Conservation (phyloP, 495 filamentous ascomycete species). For the Cladorrhinum samala region DNA sequence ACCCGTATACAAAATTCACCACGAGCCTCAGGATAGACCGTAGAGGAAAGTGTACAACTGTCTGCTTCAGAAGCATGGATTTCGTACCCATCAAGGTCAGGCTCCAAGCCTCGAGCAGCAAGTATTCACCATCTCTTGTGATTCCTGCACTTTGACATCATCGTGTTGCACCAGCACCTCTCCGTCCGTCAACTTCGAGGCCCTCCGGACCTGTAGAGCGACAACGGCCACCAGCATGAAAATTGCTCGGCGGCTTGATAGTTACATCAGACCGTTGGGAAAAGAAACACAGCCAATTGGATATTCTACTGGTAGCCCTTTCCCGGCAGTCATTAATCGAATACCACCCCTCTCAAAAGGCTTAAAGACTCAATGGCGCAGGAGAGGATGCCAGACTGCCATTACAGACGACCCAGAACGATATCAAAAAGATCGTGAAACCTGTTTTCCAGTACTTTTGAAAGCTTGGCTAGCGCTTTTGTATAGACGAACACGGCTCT, state of each 20-base stretch:
- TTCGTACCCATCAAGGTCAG: not conserved
- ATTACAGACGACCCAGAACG: not conserved
- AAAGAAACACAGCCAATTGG: not conserved
- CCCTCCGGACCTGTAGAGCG: not conserved
- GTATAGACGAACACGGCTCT: no score
- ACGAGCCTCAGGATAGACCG: no score
- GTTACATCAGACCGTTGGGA: not conserved
- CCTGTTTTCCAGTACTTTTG: slow-evolving; percentile 1
- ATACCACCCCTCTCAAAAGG: not conserved
- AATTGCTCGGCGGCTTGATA: not conserved
- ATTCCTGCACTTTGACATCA: slow-evolving; percentile 14
- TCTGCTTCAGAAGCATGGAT: no score
- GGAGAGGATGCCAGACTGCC: no score
- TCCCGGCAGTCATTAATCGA: not conserved
- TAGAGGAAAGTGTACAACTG: no score
- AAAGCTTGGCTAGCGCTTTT: no score
- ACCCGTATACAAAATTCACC: no score
- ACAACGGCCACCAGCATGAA: not conserved
- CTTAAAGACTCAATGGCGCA: no score
- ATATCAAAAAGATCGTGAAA: not conserved
- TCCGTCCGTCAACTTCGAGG: not conserved
- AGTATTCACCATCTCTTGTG: no score
- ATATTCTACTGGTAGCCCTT: not conserved
- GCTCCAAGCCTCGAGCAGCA: no score
- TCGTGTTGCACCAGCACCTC: slow-evolving; percentile 15